Evolutionary conservation across 176 grass and related monocot genomes (phyloP), one percentile per base, ranked within the genome.

Genomic region (Themeda triandra): DNA sequence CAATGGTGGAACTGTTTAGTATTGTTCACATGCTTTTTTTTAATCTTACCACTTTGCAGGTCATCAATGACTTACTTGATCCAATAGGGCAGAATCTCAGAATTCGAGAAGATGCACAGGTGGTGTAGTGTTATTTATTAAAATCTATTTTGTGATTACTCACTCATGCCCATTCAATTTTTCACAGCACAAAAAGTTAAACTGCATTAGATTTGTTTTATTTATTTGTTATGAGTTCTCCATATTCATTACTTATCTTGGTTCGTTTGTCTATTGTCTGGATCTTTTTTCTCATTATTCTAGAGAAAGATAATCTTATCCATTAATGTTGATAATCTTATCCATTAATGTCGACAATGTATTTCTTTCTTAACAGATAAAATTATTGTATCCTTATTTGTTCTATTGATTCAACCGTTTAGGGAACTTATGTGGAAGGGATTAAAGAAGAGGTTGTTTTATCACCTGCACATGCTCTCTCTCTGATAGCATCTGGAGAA

Each of bases 371-470:
- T 60, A 25, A 60, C 56, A 12, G 23, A 25, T 60, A 58, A n/a
- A 41, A 44, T 82, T 53, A 25, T 76, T 78, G 42, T 69, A 63
- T 11, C 36, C 45, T 59, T 53, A 78, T 77, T 84, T 48, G 31
- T 88, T 92, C 60, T 63, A 76, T 48, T 89, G 59, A 44, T 71
- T 71, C 63, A 88, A 60, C 88, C 44, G 54, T 68, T 78, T 65
- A 98, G 96, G 96, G 96, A 87, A 95, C 93, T 73, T 98, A 98
- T 87, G 96, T 98, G 40, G 93, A 98, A 91, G 96, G 96, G 65
- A 92, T 98, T 81, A 98, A 98, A 91, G 96, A 98, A 93, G 96
- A 98, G 81, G 96, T 98, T 19, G 93, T 98, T 79, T 87, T 98
- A 56, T 98, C 96, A 82, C 96, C 96, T 87, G 96, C 96, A 67